Evolutionary conservation across 2,329 filamentous ascomycete genomes (phyloP), one percentile per base, ranked within the genome.

Genomic region (Pseudodiploospora longispora): DNA sequence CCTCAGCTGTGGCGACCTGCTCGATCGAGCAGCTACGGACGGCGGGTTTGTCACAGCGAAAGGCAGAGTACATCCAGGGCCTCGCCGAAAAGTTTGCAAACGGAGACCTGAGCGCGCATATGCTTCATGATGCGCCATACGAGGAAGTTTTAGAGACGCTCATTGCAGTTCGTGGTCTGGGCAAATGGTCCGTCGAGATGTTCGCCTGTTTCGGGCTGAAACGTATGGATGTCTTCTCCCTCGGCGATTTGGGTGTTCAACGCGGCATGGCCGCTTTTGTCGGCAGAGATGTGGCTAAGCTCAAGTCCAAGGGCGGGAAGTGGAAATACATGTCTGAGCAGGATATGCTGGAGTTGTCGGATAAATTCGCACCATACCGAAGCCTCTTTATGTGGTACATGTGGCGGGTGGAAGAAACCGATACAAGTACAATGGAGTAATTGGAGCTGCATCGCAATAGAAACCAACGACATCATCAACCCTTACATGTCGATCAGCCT

Each of bases 381-480:
- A 93, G 84, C 55, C 62, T 96, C 36, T 95, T 95, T 58, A 96
- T 96, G 90, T 96, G 90, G 90, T 95, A 95, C 61, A 95, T 95
- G 86, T 96, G 91, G 90, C 74, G 84, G 47, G 81, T 91, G 8
- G 85, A 84, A 59, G 80, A 88, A 59, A 87, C 88, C 4, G 85
- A 94, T 62, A 67, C 90, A 28, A 80, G 74, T 50, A 75, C 75
- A 3, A 58, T 82, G 62, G 76, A 78, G 56, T 60, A 53, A 43
- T 36, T 36, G 30, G 35, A 46, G 41, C 10, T 41, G 27, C 28
- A 38, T 10, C 30, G 9, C 30, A 31, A 27, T 19, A 19, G 19
- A 19, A 19, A 19, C 19, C 2, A 19, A 19, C 19, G 19, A 19
- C 19, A 19, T 19, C 19, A 19, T 19, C 19, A 19, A 19, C 19